A percentile compares a stretch with the other conserved stretches of the same genome.
These are phyloP conservation scores for Tilletia caries DNA, from an alignment of 1,284 basidiomycete species.

Conservation along the genomic window DNA sequence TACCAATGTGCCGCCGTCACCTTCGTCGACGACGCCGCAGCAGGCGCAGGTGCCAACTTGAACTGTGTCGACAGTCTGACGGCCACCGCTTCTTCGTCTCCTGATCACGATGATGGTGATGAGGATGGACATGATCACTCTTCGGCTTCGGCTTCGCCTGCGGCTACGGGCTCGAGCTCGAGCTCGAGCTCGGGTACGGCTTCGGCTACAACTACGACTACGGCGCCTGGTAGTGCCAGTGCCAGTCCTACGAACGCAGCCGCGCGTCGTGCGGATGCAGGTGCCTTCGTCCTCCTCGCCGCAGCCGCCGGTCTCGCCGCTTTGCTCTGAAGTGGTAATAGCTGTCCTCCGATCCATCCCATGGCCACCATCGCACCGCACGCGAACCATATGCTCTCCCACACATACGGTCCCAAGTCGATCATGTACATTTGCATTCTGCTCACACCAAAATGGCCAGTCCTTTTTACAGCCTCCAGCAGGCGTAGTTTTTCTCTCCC, in stretches of 20 bases:
- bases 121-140: not conserved
- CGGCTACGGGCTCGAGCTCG: not conserved
- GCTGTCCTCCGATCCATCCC: too few species aligned
- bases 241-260: not conserved
- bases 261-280: not conserved
- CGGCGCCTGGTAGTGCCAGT: not conserved
- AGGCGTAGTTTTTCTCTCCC: too few species aligned
- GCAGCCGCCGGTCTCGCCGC: not conserved
- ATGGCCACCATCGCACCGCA: too few species aligned
- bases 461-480: too few species aligned
- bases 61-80: constrained; percentile 25
- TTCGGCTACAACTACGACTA: not conserved
- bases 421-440: too few species aligned
- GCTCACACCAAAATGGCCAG: too few species aligned
- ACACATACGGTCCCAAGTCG: too few species aligned
- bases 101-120: not conserved
- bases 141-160: not conserved
- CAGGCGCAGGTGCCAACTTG: constrained; percentile 15
- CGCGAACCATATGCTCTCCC: too few species aligned
- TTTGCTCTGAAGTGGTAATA: not conserved
- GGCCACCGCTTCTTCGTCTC: constrained; percentile 6
- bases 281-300: not conserved
- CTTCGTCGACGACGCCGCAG: constrained; percentile 20
- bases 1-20: constrained; percentile 31
- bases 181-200: too few species aligned